Conservation (phyloP, 2,329 filamentous ascomycete genomes). For the Sclerotiophoma versabilis region DNA sequence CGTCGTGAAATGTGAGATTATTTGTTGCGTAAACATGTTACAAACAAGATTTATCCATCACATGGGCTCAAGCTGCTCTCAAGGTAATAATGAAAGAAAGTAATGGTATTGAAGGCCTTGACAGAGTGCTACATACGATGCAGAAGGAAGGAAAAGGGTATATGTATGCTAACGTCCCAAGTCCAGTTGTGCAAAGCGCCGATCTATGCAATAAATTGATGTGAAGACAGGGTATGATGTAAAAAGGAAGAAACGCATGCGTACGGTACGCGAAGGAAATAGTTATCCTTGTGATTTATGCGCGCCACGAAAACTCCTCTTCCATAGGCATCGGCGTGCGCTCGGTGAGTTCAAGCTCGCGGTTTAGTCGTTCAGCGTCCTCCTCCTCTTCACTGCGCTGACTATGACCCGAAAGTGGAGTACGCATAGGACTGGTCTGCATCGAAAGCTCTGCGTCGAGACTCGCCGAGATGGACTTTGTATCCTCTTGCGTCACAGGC, state of each 20-base stretch:
- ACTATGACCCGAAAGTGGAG: conserved; percentile 39
- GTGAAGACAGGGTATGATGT: not conserved
- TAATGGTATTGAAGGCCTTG: not conserved
- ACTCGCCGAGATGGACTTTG: conserved; percentile 41
- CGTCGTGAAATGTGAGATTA: too few relatives aligned
- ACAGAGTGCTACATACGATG: not conserved
- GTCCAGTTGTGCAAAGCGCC: conserved; percentile 7
- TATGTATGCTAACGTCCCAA: conserved; percentile 12
- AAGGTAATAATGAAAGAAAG: not conserved
- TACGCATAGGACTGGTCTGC: conserved; percentile 45
- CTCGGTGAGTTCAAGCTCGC: conserved; percentile 38
- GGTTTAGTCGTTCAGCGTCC: conserved; percentile 39
- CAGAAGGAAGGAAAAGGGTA: conserved; percentile 9
- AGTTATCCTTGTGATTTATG: conserved; percentile 4
- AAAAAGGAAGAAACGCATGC: not conserved
- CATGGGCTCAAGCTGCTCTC: not conserved
- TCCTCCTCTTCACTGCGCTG: conserved; percentile 44
- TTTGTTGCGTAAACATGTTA: too few relatives aligned
- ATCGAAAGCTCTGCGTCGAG: conserved; percentile 38
- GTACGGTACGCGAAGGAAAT: not conserved
- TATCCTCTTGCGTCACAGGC: conserved; percentile 22
- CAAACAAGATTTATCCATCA: not conserved
- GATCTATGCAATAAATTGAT: conserved; percentile 8
- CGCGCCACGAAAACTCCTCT: conserved; percentile 48
- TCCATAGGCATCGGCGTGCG: conserved; percentile 50